Conservation (phyloP, 768 basidiomycete genomes). For the Tylopilus felleus region DNA sequence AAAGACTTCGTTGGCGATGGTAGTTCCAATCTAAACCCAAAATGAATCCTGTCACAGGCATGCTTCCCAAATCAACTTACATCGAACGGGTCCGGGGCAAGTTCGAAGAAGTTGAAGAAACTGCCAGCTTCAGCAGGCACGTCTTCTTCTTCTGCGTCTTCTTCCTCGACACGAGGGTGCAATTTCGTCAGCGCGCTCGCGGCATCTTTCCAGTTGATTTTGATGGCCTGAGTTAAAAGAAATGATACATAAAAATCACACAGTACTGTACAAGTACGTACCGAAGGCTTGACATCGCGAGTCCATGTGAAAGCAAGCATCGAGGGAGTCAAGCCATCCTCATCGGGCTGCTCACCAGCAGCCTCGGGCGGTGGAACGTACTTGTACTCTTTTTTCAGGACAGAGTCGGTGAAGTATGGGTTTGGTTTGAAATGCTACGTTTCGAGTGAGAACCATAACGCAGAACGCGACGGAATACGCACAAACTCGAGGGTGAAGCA, state of each 20-base stretch:
- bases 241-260: background rate
- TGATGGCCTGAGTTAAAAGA: conserved; percentile 46
- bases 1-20: conserved; percentile 76
- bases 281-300: conserved; percentile 64
- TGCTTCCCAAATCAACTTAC: conserved; percentile 39
- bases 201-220: conserved; percentile 81
- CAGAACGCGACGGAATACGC: conserved; percentile 35
- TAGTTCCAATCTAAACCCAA: conserved; percentile 56
- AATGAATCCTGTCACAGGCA: conserved; percentile 5
- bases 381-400: conserved; percentile 82
- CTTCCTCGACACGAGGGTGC: conserved; percentile 63
- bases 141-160: conserved; percentile 55
- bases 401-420: conserved; percentile 72
- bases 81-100: conserved; percentile 59
- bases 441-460: conserved; percentile 1
- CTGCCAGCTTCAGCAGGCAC: conserved; percentile 65
- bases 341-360: conserved; percentile 57
- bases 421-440: conserved; percentile 80
- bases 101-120: conserved; percentile 88
- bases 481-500: conserved; percentile 89
- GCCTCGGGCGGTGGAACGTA: conserved; percentile 54
- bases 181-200: conserved; percentile 74
- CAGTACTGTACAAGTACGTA: conserved; percentile 32
- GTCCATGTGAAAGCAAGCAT: conserved; percentile 84
- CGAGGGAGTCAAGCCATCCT: conserved; percentile 69